Evolutionary conservation across 1,139 yeast genomes (phyloP).

Genomic region (Yamadazyma sp.): DNA sequence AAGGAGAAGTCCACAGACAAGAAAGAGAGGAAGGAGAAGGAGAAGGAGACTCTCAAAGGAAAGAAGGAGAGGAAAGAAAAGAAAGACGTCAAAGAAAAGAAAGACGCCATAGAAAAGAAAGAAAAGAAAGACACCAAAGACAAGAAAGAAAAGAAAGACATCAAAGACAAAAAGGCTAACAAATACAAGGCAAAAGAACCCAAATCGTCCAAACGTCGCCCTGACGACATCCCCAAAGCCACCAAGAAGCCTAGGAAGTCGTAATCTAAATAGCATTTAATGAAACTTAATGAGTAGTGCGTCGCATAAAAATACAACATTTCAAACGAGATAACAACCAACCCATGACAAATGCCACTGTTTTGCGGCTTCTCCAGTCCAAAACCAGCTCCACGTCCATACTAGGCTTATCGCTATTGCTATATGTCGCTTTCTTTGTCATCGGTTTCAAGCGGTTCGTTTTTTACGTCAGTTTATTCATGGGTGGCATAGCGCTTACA

Average conservation of each 20-base stretch:
- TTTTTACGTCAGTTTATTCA: slow-evolving; percentile 7
- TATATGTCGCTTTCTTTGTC: slow-evolving; percentile 1
- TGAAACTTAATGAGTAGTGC: slow-evolving; percentile 6
- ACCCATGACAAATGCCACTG: not conserved
- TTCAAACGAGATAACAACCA: too few relatives aligned
- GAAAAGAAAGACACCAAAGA: slow-evolving; percentile 10
- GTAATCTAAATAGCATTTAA: slow-evolving; percentile 1
- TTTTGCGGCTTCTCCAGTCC: not conserved
- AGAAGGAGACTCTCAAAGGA: too few relatives aligned
- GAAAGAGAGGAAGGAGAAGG: slow-evolving; percentile 11
- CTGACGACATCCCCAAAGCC: not conserved
- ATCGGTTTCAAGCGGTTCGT: slow-evolving; percentile 9
- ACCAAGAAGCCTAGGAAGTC: not conserved
- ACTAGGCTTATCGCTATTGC: not conserved
- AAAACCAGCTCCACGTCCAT: not conserved
- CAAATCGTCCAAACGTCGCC: not conserved
- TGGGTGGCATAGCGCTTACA: slow-evolving; percentile 9
- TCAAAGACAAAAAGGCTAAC: slow-evolving; percentile 1
- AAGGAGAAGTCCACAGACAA: slow-evolving; percentile 9
- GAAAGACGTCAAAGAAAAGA: slow-evolving; percentile 12
- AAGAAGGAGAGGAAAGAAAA: slow-evolving; percentile 13
- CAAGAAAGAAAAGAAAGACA: slow-evolving; percentile 12
- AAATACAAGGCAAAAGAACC: not conserved
- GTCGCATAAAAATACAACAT: not conserved
- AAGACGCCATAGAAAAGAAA: slow-evolving; percentile 3